These are phyloP conservation scores for Prunus mume DNA, from an alignment of 306 rosid species.

Conservation along the genomic window DNA sequence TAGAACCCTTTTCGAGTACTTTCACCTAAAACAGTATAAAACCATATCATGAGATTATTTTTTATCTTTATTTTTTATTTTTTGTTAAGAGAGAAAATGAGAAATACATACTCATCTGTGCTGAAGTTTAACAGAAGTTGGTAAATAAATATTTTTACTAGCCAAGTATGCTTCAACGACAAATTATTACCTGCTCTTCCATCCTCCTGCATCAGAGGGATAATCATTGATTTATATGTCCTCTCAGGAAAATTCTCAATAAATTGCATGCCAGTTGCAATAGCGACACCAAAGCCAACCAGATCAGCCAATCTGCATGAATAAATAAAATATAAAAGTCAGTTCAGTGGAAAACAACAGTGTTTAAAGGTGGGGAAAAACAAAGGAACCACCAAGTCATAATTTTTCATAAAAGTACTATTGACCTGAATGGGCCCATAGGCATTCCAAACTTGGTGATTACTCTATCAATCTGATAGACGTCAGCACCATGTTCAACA, in stretches of 20 bases:
- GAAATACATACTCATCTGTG: neutral
- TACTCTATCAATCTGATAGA: conserved; percentile 73
- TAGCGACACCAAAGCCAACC: conserved; percentile 89
- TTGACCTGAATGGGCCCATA: conserved; percentile 97
- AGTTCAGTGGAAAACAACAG: neutral
- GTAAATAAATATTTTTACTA: neutral
- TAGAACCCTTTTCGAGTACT: conserved; percentile 77
- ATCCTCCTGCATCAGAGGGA: conserved; percentile 85
- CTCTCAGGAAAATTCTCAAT: conserved; percentile 64
- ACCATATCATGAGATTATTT: neutral
- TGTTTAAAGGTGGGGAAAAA: neutral
- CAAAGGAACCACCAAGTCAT: conserved; percentile 5
- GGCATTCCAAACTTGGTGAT: conserved; percentile 84
- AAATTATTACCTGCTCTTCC: conserved; percentile 70
- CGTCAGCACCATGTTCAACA: conserved; percentile 77
- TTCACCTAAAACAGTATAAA: conserved; percentile 55
- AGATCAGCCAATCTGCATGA: conserved; percentile 77
- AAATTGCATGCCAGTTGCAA: conserved; percentile 67
- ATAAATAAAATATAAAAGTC: neutral
- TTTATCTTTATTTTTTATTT: neutral
- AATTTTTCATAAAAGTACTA: conserved; percentile 11
- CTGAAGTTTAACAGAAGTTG: neutral
- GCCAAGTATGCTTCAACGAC: neutral
- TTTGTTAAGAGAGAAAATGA: neutral
- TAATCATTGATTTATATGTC: conserved; percentile 76